A percentile compares a stretch with the other conserved stretches of the same genome.
Evolutionary conservation across 352 stramenopile genomes (phyloP).

Genomic region (Globisporangium solare): DNA sequence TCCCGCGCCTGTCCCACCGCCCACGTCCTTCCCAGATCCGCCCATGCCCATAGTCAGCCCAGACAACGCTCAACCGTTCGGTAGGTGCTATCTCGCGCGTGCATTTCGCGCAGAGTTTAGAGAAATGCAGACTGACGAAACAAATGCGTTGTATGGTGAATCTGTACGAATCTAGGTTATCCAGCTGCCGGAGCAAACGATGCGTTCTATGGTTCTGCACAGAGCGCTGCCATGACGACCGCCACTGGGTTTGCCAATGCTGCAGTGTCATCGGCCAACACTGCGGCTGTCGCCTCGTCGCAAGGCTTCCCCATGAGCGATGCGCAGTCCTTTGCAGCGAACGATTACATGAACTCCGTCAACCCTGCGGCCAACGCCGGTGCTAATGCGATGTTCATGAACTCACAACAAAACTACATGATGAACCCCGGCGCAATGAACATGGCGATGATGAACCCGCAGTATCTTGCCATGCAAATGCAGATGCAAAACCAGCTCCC

Average conservation of each 20-base stretch:
- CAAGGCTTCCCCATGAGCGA: conserved; percentile 33
- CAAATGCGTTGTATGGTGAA: not conserved
- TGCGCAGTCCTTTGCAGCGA: conserved; percentile 27
- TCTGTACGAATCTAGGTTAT: conserved; percentile 1
- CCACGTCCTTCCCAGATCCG: conserved; percentile 41
- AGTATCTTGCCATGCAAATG: conserved; percentile 58
- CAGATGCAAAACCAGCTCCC: conserved; percentile 42
- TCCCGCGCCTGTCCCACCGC: conserved; percentile 11
- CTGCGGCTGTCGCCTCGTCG: conserved; percentile 11
- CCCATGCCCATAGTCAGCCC: conserved; percentile 29
- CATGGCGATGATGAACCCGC: conserved; percentile 48
- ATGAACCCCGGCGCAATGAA: conserved; percentile 27
- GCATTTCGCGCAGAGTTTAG: not conserved
- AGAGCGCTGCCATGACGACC: conserved; percentile 14
- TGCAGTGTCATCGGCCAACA: conserved; percentile 20
- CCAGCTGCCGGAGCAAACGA: not conserved
- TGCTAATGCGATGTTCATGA: conserved; percentile 21
- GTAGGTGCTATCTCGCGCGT: not conserved
- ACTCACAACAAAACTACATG: conserved; percentile 39
- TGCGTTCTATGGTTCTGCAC: conserved; percentile 11
- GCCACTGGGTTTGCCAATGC: conserved; percentile 12
- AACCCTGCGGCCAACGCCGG: conserved; percentile 9
- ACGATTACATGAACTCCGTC: conserved; percentile 32
- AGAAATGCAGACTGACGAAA: not conserved
- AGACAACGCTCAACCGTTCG: conserved; percentile 8